Conservation (phyloP, 192 early-diverging fungal genomes). For the Linderina pennispora region DNA sequence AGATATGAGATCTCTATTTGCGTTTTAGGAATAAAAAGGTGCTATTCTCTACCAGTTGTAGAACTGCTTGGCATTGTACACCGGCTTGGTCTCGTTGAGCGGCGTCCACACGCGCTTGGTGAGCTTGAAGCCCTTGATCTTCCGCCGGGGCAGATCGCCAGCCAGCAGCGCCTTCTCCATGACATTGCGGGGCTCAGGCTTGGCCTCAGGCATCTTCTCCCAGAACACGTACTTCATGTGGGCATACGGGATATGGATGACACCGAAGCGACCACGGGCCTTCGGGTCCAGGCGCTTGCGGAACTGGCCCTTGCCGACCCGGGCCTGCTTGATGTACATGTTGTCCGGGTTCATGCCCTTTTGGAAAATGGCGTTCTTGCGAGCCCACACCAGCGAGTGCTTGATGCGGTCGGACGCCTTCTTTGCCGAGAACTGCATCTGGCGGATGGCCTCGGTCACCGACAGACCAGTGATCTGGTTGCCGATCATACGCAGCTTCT, state of each 20-base stretch:
- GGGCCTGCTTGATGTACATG: slow-evolving; percentile 63
- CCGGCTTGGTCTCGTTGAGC: slow-evolving; percentile 62
- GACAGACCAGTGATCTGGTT: slow-evolving; percentile 62
- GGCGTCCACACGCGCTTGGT: slow-evolving; percentile 65
- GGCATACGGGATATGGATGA: slow-evolving; percentile 66
- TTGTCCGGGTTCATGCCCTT: slow-evolving; percentile 57
- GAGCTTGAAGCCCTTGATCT: slow-evolving; percentile 60
- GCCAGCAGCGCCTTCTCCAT: slow-evolving; percentile 26
- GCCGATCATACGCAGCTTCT: slow-evolving; percentile 64
- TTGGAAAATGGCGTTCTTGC: slow-evolving; percentile 61
- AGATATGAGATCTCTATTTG: slow-evolving; percentile 65
- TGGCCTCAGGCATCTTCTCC: slow-evolving; percentile 43
- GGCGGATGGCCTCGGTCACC: slow-evolving; percentile 67
- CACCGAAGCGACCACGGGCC: slow-evolving; percentile 71
- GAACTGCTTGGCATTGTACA: slow-evolving; percentile 60
- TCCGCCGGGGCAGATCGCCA: slow-evolving; percentile 32
- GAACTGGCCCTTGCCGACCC: slow-evolving; percentile 82
- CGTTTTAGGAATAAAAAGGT: slow-evolving; percentile 26
- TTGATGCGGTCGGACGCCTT: slow-evolving; percentile 54
- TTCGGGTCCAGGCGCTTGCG: slow-evolving; percentile 68
- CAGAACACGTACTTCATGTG: slow-evolving; percentile 81
- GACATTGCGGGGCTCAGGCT: slow-evolving; percentile 13
- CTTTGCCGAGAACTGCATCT: slow-evolving; percentile 73
- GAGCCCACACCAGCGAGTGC: slow-evolving; percentile 63
- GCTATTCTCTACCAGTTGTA: slow-evolving; percentile 81